Percentiles rank a stretch among this genome's conserved stretches.
Evolutionary conservation across 768 basidiomycete genomes (phyloP).

Genomic region (Rhodotorula sphaerocarpa): DNA sequence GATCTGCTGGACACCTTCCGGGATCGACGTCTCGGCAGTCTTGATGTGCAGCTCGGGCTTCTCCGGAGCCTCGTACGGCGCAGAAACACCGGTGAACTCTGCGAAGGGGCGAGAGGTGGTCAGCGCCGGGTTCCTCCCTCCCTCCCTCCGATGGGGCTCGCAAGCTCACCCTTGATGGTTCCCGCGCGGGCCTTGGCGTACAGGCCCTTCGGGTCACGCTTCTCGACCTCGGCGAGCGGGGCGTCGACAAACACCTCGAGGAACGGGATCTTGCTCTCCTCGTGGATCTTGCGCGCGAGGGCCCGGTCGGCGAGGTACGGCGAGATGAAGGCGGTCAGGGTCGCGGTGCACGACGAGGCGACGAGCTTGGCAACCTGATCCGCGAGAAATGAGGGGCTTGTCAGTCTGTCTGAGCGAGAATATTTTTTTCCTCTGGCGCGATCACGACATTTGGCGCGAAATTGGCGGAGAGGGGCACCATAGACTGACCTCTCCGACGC

Average conservation of each 20-base stretch:
- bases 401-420: no score
- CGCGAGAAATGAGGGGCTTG: not conserved
- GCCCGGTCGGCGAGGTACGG: conserved; percentile 85
- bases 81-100: conserved; percentile 98
- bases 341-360: conserved; percentile 72
- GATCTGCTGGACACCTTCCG: conserved; percentile 68
- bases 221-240: conserved; percentile 75
- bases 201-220: conserved; percentile 90
- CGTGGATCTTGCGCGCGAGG: conserved; percentile 72
- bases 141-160: no score
- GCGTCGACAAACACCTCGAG: conserved; percentile 94
- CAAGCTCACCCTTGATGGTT: conserved; percentile 86
- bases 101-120: not conserved
- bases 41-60: conserved; percentile 83
- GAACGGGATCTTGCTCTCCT: conserved; percentile 64
- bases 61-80: conserved; percentile 85
- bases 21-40: conserved; percentile 70
- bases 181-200: conserved; percentile 95
- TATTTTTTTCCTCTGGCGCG: no score
- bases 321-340: conserved; percentile 95
- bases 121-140: no score
- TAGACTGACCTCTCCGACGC: conserved; percentile 79
- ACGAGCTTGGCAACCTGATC: conserved; percentile 91
- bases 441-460: not conserved
- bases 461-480: not conserved